These are phyloP conservation scores for Suillus plorans DNA, from an alignment of 768 basidiomycete genomes.

Conservation along the genomic window DNA sequence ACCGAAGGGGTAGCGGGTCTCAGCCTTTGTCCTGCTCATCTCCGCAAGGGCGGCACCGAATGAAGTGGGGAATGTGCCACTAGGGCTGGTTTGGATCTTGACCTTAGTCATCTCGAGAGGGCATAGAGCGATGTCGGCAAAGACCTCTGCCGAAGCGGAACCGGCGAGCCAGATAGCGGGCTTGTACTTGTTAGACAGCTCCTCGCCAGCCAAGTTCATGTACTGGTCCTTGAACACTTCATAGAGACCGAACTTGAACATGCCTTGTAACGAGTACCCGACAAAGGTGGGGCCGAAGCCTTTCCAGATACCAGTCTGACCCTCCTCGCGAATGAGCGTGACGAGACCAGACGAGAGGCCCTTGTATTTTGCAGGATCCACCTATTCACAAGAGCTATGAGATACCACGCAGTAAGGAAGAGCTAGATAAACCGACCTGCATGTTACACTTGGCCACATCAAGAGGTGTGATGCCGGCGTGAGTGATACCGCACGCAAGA, in stretches of 20 bases:
- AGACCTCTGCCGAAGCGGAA: conserved; percentile 93
- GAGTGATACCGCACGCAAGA: conserved; percentile 85
- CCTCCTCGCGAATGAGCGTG: conserved; percentile 76
- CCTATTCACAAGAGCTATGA: conserved; percentile 40
- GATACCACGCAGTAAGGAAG: neutral
- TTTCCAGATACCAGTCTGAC: conserved; percentile 87
- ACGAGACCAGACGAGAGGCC: conserved; percentile 62
- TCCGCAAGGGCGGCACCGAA: conserved; percentile 71
- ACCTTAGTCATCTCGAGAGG: conserved; percentile 93
- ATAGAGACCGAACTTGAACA: conserved; percentile 99
- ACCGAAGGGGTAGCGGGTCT: conserved; percentile 84
- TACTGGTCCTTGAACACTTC: conserved; percentile 95
- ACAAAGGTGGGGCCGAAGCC: conserved; percentile 91
- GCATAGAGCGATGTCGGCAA: conserved; percentile 95
- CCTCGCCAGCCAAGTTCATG: conserved; percentile 88
- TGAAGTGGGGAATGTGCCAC: conserved; percentile 74
- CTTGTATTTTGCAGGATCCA: conserved; percentile 73
- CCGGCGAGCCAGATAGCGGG: conserved; percentile 90
- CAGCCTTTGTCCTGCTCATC: conserved; percentile 64
- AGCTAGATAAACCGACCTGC: conserved; percentile 53
- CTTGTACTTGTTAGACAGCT: conserved; percentile 77
- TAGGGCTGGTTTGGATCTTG: conserved; percentile 80
- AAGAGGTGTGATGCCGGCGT: conserved; percentile 83
- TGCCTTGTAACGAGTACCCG: conserved; percentile 93
- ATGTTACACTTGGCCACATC: conserved; percentile 92